Conservation (phyloP, 2,329 filamentous ascomycete species). For the Talaromyces atroroseus region DNA sequence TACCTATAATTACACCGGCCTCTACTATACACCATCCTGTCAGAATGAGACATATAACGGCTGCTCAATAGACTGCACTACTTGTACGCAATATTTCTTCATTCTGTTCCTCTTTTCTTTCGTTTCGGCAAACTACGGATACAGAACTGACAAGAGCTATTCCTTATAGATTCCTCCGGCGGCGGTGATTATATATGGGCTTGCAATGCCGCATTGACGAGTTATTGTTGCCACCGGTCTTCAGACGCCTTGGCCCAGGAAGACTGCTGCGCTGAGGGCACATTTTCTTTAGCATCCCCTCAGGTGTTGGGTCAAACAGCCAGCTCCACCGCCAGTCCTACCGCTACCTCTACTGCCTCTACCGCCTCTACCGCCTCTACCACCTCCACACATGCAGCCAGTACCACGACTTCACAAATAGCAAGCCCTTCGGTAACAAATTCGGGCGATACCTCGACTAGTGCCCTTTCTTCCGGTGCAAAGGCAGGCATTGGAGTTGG, state of each 20-base stretch:
- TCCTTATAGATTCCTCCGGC: not conserved
- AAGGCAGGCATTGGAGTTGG: not conserved
- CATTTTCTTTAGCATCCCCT: constrained; percentile 4
- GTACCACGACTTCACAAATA: not conserved
- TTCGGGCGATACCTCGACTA: not conserved
- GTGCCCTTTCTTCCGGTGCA: not conserved
- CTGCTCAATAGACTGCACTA: constrained; percentile 1
- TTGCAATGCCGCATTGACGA: constrained; percentile 5
- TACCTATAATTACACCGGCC: constrained; percentile 8
- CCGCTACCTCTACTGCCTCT: not conserved
- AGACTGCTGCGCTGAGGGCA: constrained; percentile 5
- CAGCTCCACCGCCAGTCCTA: not conserved
- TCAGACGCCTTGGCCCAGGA: not conserved
- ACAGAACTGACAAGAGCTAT: too few species aligned
- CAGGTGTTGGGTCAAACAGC: not conserved
- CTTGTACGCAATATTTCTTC: not conserved
- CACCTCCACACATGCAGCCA: not conserved
- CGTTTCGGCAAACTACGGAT: too few species aligned
- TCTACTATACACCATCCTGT: constrained; percentile 9
- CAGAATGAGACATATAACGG: constrained; percentile 5
- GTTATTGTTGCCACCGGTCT: constrained; percentile 3
- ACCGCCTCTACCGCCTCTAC: not conserved
- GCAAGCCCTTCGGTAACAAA: not conserved
- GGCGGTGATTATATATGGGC: constrained; percentile 6
- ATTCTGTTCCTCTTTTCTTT: not conserved